These are phyloP conservation scores for Podila epigama DNA, from an alignment of 192 early-diverging fungal genomes.

Conservation along the genomic window DNA sequence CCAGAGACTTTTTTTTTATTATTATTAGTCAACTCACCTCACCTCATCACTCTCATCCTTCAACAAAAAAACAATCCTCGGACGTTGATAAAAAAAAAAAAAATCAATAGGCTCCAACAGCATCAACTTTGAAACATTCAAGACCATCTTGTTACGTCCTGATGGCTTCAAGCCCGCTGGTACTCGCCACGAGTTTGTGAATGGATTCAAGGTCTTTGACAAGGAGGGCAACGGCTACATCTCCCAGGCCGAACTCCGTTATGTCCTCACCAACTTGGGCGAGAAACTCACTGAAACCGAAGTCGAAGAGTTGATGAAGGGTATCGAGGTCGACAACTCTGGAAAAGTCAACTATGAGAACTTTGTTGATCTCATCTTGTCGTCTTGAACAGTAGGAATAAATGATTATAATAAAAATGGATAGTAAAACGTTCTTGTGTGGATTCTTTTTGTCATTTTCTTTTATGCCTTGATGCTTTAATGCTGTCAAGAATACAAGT, in stretches of 20 bases:
- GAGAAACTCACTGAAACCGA: constrained; percentile 78
- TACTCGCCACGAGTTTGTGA: constrained; percentile 76
- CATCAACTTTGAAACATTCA: constrained; percentile 71
- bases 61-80: background rate
- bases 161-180: constrained; percentile 75
- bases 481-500: too few species aligned
- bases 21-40: too few species aligned
- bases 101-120: background rate
- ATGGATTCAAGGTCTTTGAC: constrained; percentile 90
- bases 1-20: background rate
- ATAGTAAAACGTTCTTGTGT: background rate
- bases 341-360: constrained; percentile 84
- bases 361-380: constrained; percentile 12
- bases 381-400: background rate
- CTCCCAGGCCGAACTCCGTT: constrained; percentile 76
- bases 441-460: background rate
- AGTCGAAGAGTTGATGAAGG: constrained; percentile 77
- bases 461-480: too few species aligned
- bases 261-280: constrained; percentile 82
- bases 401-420: background rate
- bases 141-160: constrained; percentile 71
- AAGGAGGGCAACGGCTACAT: constrained; percentile 79
- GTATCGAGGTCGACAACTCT: constrained; percentile 73
- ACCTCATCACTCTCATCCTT: background rate
- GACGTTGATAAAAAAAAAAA: background rate